Evolutionary conservation across 75 land plant species (phyloP), one percentile per base, ranked within the genome.

Genomic region (Cunninghamia lanceolata): DNA sequence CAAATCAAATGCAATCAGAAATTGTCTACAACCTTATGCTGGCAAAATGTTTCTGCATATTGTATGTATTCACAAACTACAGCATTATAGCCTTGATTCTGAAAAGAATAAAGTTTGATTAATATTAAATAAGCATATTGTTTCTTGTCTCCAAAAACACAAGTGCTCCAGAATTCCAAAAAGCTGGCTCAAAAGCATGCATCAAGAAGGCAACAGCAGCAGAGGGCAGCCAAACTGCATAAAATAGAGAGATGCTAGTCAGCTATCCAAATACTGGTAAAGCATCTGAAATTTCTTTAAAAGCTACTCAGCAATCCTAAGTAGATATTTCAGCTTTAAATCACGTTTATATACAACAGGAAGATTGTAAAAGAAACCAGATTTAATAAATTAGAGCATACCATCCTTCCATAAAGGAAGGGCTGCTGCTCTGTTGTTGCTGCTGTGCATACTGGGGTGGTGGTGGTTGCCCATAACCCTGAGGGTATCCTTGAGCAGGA

Each of bases 361-460:
- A 32, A 32, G 36, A 71, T 71, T 71, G 50, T 28, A 80, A 39
- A 80, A 28, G 9, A 42, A 78, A 78, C 43, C 11, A 39, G 30
- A 80, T 80, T 25, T 19, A 80, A 11, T 13, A 80, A 9, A n/a
- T 80, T 80, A 4, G 19, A 14, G 28, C 88, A 73, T 43, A 90
- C 91, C 91, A 90, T 90, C 91, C 91, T 82, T 90, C 91, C 80
- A 90, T 71, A 84, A 87, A 85, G 14, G 85, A 53, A 25, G 87
- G 87, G 9, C 87, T 71, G 34, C 46, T 46, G 83, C 34, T 81
- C 74, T 87, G 85, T 83, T 87, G 88, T 34, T 71, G 85, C 84
- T 74, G 90, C 74, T 85, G 85, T 83, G 68, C 83, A 28, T 81
- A 73, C 81, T 53, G 90, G 21, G 91, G 90, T 32, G 89, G 89